Conservation (phyloP, 108 stramenopile genomes). For the Skeletonema marinoi region DNA sequence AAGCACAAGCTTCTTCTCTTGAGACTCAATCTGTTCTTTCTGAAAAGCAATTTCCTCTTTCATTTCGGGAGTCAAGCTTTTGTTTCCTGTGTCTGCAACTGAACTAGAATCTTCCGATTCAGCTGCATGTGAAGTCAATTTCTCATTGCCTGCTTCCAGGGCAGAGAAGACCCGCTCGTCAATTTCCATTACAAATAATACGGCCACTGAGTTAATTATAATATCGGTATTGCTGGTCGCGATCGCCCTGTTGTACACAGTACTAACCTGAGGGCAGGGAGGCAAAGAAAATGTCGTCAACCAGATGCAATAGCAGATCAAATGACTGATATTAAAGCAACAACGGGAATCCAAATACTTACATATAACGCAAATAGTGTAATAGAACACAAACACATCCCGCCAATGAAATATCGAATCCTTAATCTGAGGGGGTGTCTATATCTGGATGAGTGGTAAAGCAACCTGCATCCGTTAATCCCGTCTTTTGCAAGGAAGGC, state of each 20-base stretch:
- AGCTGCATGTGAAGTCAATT: no score
- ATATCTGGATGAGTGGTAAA: not conserved
- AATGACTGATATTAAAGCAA: no score
- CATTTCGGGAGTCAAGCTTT: no score
- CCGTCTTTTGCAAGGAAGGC: not conserved
- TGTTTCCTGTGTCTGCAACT: no score
- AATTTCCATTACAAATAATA: not conserved
- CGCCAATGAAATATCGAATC: not conserved
- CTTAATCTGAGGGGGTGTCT: not conserved
- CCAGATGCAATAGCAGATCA: no score
- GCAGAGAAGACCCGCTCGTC: not conserved
- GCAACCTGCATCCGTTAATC: not conserved
- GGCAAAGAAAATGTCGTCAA: no score
- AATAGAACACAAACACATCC: not conserved
- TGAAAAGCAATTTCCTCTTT: no score
- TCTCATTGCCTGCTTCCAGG: no score
- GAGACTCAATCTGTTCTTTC: no score
- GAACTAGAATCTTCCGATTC: no score
- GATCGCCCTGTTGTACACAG: not conserved
- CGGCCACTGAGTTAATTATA: not conserved
- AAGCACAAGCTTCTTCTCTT: no score
- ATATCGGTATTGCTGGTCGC: not conserved
- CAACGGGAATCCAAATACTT: no score
- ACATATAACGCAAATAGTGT: not conserved
- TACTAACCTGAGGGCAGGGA: not conserved